These are phyloP conservation scores for Gossypium longicalyx DNA, from an alignment of 345 rosid species.

Conservation along the genomic window DNA sequence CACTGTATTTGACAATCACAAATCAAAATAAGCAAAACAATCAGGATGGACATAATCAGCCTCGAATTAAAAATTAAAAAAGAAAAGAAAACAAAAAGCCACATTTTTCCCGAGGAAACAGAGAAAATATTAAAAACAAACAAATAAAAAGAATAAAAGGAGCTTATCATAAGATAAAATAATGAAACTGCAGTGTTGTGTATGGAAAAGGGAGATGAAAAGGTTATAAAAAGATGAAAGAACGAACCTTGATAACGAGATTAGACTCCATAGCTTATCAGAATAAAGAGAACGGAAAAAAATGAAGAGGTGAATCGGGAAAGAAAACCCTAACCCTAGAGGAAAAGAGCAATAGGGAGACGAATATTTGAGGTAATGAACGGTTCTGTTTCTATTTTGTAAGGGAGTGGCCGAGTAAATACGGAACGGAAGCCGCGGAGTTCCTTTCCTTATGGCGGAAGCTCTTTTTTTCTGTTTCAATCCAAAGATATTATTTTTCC, in stretches of 20 bases:
- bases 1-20: background rate
- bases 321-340: constrained; percentile 16
- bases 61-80: too few species aligned
- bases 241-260: constrained; percentile 55
- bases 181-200: background rate
- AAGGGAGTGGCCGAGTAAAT: background rate
- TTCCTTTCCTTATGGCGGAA: background rate
- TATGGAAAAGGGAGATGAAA: background rate
- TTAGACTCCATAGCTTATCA: constrained; percentile 36
- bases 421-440: background rate
- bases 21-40: background rate
- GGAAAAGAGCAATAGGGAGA: background rate
- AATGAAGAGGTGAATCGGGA: background rate
- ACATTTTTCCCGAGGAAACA: too few species aligned
- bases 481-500: too few species aligned
- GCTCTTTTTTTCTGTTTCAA: background rate
- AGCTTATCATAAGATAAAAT: background rate
- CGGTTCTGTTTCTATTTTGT: background rate
- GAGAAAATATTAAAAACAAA: too few species aligned
- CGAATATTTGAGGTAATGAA: background rate
- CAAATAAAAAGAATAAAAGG: background rate
- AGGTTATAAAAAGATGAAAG: background rate
- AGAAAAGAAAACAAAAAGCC: too few species aligned
- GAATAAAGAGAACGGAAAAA: background rate
- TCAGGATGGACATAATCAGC: too few species aligned